phyloP scores from a whole-genome alignment of 2,329 filamentous ascomycete genomes.

The Geoglossum cookeanum region DNA sequence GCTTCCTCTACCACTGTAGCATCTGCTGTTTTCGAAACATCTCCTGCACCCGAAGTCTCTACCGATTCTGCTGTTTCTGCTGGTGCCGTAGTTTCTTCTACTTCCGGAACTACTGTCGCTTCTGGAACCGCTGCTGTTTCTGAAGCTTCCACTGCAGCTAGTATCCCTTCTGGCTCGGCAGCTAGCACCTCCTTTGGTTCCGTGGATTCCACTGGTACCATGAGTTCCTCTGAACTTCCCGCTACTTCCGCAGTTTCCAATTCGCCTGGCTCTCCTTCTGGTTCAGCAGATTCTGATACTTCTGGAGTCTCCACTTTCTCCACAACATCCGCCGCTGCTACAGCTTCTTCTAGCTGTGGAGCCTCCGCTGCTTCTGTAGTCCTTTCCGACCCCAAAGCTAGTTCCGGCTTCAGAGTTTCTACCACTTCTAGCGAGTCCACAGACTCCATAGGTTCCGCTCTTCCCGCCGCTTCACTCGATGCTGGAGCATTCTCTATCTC shows the following conservation, averaged over 20 bases:
- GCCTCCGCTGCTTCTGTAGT: neutral
- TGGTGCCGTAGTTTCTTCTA: neutral
- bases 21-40: neutral
- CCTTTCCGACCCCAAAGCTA: neutral
- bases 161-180: neutral
- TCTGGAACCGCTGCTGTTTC: conserved; percentile 9
- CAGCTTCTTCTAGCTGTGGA: neutral
- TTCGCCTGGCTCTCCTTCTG: too few relatives aligned
- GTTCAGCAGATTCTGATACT: neutral
- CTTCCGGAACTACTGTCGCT: neutral
- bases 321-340: neutral
- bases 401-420: neutral
- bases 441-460: neutral
- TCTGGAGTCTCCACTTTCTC: neutral
- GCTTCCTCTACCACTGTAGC: too few relatives aligned
- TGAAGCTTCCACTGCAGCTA: neutral
- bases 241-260: neutral
- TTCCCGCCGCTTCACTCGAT: too few relatives aligned
- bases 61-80: neutral
- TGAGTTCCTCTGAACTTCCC: neutral
- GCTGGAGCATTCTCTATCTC: neutral
- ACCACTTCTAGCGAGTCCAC: neutral
- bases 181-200: neutral
- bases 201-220: too few relatives aligned
- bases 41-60: neutral